Evolutionary conservation across 2,329 filamentous ascomycete genomes (phyloP).

Genomic region (Paraconiothyrium sp.): DNA sequence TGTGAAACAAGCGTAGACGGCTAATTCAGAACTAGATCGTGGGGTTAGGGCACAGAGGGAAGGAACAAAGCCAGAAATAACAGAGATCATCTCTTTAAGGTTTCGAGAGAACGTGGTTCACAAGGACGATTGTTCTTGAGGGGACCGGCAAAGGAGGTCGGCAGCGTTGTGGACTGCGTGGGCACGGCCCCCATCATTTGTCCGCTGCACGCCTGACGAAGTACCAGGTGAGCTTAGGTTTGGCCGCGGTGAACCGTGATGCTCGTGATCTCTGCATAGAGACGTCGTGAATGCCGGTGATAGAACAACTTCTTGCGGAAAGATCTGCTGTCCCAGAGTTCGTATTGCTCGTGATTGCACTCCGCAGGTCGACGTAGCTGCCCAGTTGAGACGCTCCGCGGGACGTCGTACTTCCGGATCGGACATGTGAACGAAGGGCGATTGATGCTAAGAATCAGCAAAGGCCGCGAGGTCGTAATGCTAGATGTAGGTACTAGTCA

Average conservation of each 20-base stretch:
- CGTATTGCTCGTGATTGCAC: not conserved
- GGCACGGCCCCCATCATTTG: slow-evolving; percentile 6
- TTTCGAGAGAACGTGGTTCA: too few species aligned
- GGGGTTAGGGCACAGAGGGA: not conserved
- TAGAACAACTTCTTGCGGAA: not conserved
- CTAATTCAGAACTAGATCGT: not conserved
- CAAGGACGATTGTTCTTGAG: too few species aligned
- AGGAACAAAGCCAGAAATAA: not conserved
- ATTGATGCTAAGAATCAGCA: slow-evolving; percentile 7
- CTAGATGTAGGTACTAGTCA: not conserved
- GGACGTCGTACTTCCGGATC: not conserved
- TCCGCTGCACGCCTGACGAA: slow-evolving; percentile 4
- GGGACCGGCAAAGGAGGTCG: too few species aligned
- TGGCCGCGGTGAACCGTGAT: not conserved
- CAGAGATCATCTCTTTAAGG: not conserved
- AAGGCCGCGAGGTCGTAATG: not conserved
- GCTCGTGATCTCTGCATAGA: not conserved
- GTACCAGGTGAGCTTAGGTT: not conserved
- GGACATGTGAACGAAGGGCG: not conserved
- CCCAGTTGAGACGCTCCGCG: not conserved
- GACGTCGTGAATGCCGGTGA: not conserved
- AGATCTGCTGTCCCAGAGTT: not conserved
- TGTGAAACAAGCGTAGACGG: not conserved
- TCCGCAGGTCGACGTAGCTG: not conserved
- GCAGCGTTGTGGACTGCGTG: not conserved